A percentile compares a stretch with the other conserved stretches of the same genome.
These are phyloP conservation scores for Boletus vermiculosoides DNA, from an alignment of 768 basidiomycete species.

Conservation along the genomic window DNA sequence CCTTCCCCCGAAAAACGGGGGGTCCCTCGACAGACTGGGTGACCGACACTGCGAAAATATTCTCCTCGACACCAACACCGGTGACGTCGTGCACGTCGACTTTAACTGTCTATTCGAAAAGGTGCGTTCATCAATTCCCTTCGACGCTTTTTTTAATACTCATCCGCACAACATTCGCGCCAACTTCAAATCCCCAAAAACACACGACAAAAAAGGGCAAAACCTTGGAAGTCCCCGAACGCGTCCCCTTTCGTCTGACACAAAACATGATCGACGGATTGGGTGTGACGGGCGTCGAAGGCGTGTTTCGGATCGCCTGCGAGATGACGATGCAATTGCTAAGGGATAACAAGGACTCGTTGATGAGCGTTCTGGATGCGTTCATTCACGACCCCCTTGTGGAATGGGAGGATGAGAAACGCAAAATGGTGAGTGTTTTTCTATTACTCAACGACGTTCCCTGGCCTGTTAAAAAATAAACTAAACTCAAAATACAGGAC, in stretches of 20 bases:
- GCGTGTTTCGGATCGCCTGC: slow-evolving; percentile 87
- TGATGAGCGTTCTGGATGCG: slow-evolving; percentile 95
- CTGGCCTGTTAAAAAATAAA: not conserved
- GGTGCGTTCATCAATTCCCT: slow-evolving; percentile 39
- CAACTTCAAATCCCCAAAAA: too few species aligned
- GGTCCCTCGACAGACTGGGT: slow-evolving; percentile 62
- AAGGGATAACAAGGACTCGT: slow-evolving; percentile 84
- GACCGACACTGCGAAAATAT: slow-evolving; percentile 98
- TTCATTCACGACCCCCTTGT: slow-evolving; percentile 97
- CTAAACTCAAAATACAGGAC: slow-evolving; percentile 35
- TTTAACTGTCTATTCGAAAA: slow-evolving; percentile 98
- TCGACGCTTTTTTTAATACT: not conserved
- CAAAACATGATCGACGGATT: slow-evolving; percentile 91
- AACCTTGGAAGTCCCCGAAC: slow-evolving; percentile 81
- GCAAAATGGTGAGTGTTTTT: slow-evolving; percentile 49
- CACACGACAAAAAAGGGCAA: slow-evolving; percentile 73
- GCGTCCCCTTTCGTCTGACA: slow-evolving; percentile 92
- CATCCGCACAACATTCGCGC: too few species aligned
- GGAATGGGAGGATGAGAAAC: slow-evolving; percentile 88
- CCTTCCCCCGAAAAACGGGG: too few species aligned
- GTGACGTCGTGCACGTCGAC: slow-evolving; percentile 94
- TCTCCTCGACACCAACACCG: slow-evolving; percentile 81
- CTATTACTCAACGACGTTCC: not conserved
- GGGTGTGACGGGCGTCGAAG: slow-evolving; percentile 92
- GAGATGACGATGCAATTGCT: slow-evolving; percentile 88